These are phyloP conservation scores for Pseudogymnoascus sp. DNA, from an alignment of 2,329 filamentous ascomycete genomes.

Conservation along the genomic window DNA sequence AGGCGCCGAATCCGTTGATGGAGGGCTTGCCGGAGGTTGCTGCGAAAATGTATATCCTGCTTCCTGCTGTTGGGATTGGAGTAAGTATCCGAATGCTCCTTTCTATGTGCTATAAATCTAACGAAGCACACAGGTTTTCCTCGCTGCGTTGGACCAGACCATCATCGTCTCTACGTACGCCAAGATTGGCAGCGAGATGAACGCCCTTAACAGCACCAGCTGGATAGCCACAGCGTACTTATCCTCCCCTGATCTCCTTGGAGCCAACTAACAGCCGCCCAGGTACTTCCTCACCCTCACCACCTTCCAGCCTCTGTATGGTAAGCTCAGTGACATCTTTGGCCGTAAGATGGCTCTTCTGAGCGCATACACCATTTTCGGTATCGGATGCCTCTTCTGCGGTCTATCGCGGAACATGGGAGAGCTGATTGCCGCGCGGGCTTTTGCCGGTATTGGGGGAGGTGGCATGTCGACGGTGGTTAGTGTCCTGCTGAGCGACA, in stretches of 20 bases:
- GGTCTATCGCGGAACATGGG: conserved; percentile 55
- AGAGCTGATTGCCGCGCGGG: conserved; percentile 57
- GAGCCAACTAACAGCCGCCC: neutral
- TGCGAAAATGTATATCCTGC: conserved; percentile 47
- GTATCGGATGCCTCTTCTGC: conserved; percentile 54
- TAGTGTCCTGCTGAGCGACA: conserved; percentile 61
- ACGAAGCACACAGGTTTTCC: conserved; percentile 50
- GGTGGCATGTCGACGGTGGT: conserved; percentile 65
- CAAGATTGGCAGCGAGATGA: conserved; percentile 65
- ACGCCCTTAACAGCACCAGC: conserved; percentile 64
- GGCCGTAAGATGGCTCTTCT: conserved; percentile 59
- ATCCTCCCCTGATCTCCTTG: neutral
- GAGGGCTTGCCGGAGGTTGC: conserved; percentile 19
- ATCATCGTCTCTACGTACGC: conserved; percentile 72
- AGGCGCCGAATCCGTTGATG: conserved; percentile 18
- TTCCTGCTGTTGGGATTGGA: conserved; percentile 55
- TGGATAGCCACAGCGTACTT: conserved; percentile 59
- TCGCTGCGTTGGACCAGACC: conserved; percentile 68
- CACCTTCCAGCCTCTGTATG: conserved; percentile 67
- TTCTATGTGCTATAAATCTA: neutral
- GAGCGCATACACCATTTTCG: conserved; percentile 57
- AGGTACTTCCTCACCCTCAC: conserved; percentile 68
- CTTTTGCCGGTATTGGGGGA: conserved; percentile 52
- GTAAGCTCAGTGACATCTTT: conserved; percentile 63
- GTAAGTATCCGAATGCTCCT: conserved; percentile 32